Evolutionary conservation across 257 asterid species (phyloP).

Genomic region (Verbena officinalis): DNA sequence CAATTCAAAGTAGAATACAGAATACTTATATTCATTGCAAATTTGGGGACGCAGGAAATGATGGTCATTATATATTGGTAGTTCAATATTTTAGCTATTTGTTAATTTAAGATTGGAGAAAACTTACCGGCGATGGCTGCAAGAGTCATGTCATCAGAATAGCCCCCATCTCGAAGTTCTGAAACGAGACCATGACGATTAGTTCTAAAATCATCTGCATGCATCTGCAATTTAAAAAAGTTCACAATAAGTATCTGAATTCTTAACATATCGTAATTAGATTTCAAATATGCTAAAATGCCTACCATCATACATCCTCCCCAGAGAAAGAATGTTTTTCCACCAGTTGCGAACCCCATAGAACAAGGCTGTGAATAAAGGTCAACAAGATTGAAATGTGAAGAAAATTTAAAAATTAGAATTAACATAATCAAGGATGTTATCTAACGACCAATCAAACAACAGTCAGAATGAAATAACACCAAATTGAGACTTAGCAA

Average conservation of each 20-base stretch:
- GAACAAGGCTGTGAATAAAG: conserved; percentile 99
- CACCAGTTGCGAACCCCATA: conserved; percentile 99
- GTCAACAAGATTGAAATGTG: too few relatives aligned
- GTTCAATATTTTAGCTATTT: too few relatives aligned
- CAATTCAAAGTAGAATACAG: too few relatives aligned
- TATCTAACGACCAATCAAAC: too few relatives aligned
- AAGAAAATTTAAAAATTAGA: too few relatives aligned
- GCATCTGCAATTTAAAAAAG: conserved; percentile 73
- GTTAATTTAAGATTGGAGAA: conserved; percentile 20
- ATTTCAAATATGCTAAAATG: conserved; percentile 7
- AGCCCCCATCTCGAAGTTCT: conserved; percentile 92
- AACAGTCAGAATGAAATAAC: conserved; percentile 21
- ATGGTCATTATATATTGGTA: too few relatives aligned
- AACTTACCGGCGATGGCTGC: conserved; percentile 86
- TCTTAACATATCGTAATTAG: conserved; percentile 19
- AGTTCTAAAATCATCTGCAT: conserved; percentile 95
- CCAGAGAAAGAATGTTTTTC: conserved; percentile 96
- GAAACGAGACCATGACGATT: conserved; percentile 84
- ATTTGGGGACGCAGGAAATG: too few relatives aligned
- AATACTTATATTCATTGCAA: too few relatives aligned
- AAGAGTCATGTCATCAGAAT: conserved; percentile 99
- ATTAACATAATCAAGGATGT: too few relatives aligned
- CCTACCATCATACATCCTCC: conserved; percentile 99
- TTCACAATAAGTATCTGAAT: too few relatives aligned
- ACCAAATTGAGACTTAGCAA: too few relatives aligned